A percentile compares a stretch with the other conserved stretches of the same genome.
phyloP scores from a whole-genome alignment of 1,139 yeast genomes.

The Suhomyces kunorum region DNA sequence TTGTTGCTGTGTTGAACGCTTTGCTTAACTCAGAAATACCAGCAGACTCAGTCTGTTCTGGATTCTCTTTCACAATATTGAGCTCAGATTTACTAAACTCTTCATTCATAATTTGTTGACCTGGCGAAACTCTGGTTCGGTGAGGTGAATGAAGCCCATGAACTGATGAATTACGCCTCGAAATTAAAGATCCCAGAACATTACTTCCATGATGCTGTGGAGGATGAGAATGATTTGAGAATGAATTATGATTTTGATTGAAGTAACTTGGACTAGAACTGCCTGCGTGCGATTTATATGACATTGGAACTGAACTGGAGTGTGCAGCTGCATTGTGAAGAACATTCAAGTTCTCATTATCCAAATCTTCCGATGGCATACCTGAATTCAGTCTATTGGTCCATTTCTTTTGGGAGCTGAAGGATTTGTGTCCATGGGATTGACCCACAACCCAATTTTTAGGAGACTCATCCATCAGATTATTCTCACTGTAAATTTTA shows the following conservation, averaged over 20 bases:
- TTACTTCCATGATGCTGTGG: constrained; percentile 9
- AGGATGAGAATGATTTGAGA: background rate
- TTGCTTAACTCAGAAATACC: constrained; percentile 35
- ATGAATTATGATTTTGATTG: constrained; percentile 13
- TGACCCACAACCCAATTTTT: constrained; percentile 2
- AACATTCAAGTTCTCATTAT: constrained; percentile 41
- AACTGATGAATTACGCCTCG: constrained; percentile 26
- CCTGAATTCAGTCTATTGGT: constrained; percentile 5
- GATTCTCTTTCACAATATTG: constrained; percentile 16
- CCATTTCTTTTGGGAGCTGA: constrained; percentile 6
- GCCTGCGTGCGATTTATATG: constrained; percentile 11
- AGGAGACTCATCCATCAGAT: constrained; percentile 9
- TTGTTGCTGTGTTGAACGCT: constrained; percentile 26
- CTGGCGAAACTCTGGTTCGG: constrained; percentile 11
- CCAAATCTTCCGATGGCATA: constrained; percentile 29
- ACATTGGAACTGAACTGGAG: constrained; percentile 12
- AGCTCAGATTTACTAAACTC: constrained; percentile 11
- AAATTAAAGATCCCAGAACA: constrained; percentile 22
- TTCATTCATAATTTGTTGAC: constrained; percentile 8
- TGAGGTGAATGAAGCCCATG: constrained; percentile 10
- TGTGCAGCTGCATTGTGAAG: constrained; percentile 35
- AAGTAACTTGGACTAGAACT: constrained; percentile 19
- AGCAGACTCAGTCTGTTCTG: background rate
- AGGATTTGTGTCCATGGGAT: constrained; percentile 3
- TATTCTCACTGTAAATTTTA: constrained; percentile 7